Evolutionary conservation across 1,139 yeast genomes (phyloP), one percentile per base, ranked within the genome.

Genomic region (Hyphopichia wangnamkhiaoensis): DNA sequence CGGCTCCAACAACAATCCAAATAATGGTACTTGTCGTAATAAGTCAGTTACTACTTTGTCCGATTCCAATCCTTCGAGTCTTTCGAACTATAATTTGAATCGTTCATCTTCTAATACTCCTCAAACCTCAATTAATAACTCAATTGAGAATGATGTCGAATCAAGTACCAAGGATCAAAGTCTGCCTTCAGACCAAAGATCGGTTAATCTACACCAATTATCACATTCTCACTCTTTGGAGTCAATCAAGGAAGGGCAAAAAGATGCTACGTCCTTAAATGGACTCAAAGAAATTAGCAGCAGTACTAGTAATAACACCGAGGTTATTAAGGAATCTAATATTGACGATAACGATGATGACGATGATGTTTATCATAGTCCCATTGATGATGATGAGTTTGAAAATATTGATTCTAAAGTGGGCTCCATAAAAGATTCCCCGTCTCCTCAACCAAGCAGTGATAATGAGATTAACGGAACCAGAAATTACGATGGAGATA

Each of bases 61-160:
- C 2, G 60, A 56, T 35, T 54, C 59, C 2, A 60, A 58, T 38
- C 45, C 53, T 5, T 54, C 61, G 5, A 49, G 52, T 17, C 38
- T 58, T 5, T 61, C 65, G 3, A 61, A 58, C 35, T 55, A 54
- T 34, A 59, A 58, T 33, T 48, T 64, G 33, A 58, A 54, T 40
- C 51, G 68, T 26, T 57, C 64, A 10, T 46, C 56, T 31, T 57
- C 69, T 1, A 66, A 63, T 33, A 68, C 74, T 4, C 73, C 74
- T 1, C 65, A 64, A 27, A 66, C 73, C 2, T 64, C 71, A 2
- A 63, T 68, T 17, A 57, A 56, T 27, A 44, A 47, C 12, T 38
- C 48, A 1, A 48, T 40, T 23, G 53, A 49, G 4, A 28, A 33
- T 13, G 29, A 31, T 5, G 8, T n/a, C 10, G 27, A 21, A 5